A percentile compares a stretch with the other conserved stretches of the same genome.
Evolutionary conservation across 306 rosid genomes (phyloP).

Genomic region (Trifolium fragiferum): DNA sequence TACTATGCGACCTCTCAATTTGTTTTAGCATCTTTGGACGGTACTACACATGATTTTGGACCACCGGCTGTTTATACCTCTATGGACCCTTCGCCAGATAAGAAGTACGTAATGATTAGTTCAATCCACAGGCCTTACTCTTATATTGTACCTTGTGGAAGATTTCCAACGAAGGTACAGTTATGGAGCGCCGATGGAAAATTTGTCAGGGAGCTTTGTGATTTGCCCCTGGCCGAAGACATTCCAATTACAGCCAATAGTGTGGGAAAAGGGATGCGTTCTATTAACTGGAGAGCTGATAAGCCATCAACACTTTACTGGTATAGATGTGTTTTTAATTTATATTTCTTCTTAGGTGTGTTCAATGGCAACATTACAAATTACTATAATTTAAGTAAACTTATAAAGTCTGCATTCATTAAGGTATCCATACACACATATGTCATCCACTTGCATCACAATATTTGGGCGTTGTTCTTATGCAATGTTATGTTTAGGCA

Average conservation of each 20-base stretch:
- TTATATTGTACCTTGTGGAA: slow-evolving; percentile 88
- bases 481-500: too few species aligned
- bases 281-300: slow-evolving; percentile 94
- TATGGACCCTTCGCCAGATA: slow-evolving; percentile 91
- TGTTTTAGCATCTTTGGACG: slow-evolving; percentile 87
- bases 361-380: slow-evolving; percentile 1
- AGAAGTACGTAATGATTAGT: slow-evolving; percentile 68
- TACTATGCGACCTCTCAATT: slow-evolving; percentile 82
- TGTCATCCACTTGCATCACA: too few species aligned
- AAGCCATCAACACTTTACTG: slow-evolving; percentile 87
- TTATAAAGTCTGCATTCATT: too few species aligned
- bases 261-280: slow-evolving; percentile 94
- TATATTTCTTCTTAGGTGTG: slow-evolving; percentile 19
- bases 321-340: slow-evolving; percentile 49
- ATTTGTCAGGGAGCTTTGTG: slow-evolving; percentile 82
- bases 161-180: slow-evolving; percentile 89
- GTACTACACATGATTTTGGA: slow-evolving; percentile 65
- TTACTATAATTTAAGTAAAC: slow-evolving; percentile 14
- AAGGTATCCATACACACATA: too few species aligned
- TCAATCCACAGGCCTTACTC: slow-evolving; percentile 96
- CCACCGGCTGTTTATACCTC: slow-evolving; percentile 88
- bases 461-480: too few species aligned
- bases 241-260: slow-evolving; percentile 88
- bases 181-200: slow-evolving; percentile 85
- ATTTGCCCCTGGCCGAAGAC: slow-evolving; percentile 94